Conservation (phyloP, 2,329 filamentous ascomycete genomes). For the Trichoderma sp. region DNA sequence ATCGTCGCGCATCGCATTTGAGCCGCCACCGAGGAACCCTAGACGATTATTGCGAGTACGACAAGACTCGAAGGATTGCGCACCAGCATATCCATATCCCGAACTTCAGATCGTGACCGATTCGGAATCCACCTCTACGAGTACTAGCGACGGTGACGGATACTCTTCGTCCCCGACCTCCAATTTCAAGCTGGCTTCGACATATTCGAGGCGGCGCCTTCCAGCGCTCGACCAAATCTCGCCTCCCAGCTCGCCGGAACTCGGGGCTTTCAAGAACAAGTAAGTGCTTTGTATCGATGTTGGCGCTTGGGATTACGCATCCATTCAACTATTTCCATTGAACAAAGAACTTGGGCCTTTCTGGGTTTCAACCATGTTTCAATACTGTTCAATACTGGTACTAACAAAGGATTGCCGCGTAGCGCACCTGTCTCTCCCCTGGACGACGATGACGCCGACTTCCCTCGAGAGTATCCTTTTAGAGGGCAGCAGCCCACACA, state of each 20-base stretch:
- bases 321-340: background rate
- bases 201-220: conserved; percentile 29
- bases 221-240: conserved; percentile 50
- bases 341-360: background rate
- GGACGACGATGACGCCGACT: conserved; percentile 45
- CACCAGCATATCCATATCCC: conserved; percentile 50
- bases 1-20: conserved; percentile 28
- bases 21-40: conserved; percentile 38
- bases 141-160: conserved; percentile 32
- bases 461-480: conserved; percentile 32
- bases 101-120: conserved; percentile 19
- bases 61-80: conserved; percentile 30
- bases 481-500: conserved; percentile 22
- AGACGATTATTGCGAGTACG: conserved; percentile 27
- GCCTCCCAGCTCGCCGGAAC: conserved; percentile 57
- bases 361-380: background rate
- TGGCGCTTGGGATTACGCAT: background rate
- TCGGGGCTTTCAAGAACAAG: conserved; percentile 36
- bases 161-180: conserved; percentile 36
- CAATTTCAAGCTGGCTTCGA: conserved; percentile 31
- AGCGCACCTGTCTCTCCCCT: conserved; percentile 48
- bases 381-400: background rate
- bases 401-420: conserved; percentile 28
- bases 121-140: conserved; percentile 18
- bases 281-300: conserved; percentile 35